Evolutionary conservation across 192 early-diverging fungal species (phyloP).

Genomic region (Coemansia sp.): DNA sequence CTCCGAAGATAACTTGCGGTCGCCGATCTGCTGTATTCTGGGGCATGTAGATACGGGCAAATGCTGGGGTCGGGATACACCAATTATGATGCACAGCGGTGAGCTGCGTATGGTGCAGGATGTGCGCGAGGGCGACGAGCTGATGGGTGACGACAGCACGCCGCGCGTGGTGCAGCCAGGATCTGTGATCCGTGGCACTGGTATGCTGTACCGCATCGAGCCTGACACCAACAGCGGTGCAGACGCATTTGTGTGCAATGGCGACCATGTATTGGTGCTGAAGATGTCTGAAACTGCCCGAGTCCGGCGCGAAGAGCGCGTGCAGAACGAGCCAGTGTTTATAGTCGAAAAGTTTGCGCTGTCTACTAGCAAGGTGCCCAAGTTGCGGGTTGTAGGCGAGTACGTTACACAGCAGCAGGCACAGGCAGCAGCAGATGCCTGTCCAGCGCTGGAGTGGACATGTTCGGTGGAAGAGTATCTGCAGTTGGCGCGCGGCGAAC

Average conservation of each 20-base stretch:
- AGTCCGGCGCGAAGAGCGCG: neutral
- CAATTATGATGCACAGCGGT: conserved; percentile 54
- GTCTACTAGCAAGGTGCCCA: conserved; percentile 11
- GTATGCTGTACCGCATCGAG: conserved; percentile 52
- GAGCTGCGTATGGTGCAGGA: conserved; percentile 44
- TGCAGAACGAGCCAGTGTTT: conserved; percentile 1
- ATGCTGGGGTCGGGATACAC: conserved; percentile 53
- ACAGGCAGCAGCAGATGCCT: conserved; percentile 19
- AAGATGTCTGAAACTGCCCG: conserved; percentile 17
- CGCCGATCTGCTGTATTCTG: conserved; percentile 97
- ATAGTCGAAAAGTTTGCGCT: conserved; percentile 12
- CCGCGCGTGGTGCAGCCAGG: conserved; percentile 47
- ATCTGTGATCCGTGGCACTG: conserved; percentile 41
- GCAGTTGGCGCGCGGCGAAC: conserved; percentile 23
- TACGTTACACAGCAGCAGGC: conserved; percentile 32
- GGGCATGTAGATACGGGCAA: conserved; percentile 98
- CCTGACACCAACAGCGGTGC: conserved; percentile 23
- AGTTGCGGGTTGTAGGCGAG: conserved; percentile 5
- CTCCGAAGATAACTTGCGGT: conserved; percentile 86
- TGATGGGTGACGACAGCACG: conserved; percentile 57
- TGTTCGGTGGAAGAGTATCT: conserved; percentile 44
- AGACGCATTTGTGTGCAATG: conserved; percentile 56
- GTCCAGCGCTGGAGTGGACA: conserved; percentile 35
- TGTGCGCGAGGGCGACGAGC: conserved; percentile 32
- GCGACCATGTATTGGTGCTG: conserved; percentile 56